These are phyloP conservation scores for Parafenestella ontariensis DNA, from an alignment of 2,329 filamentous ascomycete species.

Conservation along the genomic window DNA sequence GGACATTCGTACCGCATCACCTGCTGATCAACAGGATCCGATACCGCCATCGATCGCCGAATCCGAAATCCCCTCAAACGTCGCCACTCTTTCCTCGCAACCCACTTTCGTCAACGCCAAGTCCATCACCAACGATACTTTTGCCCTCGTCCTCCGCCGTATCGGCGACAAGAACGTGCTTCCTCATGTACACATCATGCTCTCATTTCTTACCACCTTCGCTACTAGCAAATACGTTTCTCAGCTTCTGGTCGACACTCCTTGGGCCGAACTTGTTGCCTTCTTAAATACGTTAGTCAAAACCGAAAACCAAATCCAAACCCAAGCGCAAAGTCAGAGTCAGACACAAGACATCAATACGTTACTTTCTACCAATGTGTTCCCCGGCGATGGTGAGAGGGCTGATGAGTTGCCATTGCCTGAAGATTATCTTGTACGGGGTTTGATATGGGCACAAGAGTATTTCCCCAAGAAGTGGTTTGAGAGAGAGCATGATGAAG, in stretches of 20 bases:
- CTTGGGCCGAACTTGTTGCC: constrained; percentile 61
- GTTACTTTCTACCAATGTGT: constrained; percentile 41
- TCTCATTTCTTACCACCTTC: constrained; percentile 65
- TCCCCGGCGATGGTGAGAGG: constrained; percentile 54
- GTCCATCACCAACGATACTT: constrained; percentile 54
- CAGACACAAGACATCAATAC: constrained; percentile 39
- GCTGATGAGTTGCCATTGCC: constrained; percentile 64
- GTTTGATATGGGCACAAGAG: constrained; percentile 65
- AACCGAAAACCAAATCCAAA: constrained; percentile 37
- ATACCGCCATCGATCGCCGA: constrained; percentile 20
- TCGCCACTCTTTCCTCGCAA: constrained; percentile 22
- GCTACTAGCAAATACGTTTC: constrained; percentile 41
- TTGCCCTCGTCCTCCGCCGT: constrained; percentile 58
- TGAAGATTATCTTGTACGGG: constrained; percentile 72
- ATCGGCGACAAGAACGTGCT: constrained; percentile 66
- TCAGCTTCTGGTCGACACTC: constrained; percentile 48
- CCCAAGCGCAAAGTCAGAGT: constrained; percentile 2
- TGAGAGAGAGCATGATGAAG: constrained; percentile 68
- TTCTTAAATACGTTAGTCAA: constrained; percentile 62
- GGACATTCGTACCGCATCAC: constrained; percentile 24
- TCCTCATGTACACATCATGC: constrained; percentile 67
- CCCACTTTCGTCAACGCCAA: constrained; percentile 45
- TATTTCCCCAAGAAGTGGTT: constrained; percentile 70
- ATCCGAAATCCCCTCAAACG: constrained; percentile 21
- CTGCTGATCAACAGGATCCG: constrained; percentile 19